Base-by-base conservation (phyloP, 2,329 filamentous ascomycete species). In the Neofusicoccum parvum region DNA sequence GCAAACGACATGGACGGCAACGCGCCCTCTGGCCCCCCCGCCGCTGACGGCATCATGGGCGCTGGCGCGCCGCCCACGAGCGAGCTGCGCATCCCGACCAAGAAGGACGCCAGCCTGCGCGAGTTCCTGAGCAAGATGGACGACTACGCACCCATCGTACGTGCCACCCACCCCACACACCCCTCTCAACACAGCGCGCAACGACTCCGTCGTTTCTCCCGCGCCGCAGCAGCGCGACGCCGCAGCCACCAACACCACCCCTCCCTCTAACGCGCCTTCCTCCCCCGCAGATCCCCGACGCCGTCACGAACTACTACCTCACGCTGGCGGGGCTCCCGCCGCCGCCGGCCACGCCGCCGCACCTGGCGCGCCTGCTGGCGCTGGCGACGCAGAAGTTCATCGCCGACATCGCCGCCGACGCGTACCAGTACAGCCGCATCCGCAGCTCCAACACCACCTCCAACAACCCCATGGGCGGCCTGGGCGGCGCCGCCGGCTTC, bases 351-450 rank as follows among this genome's bases (percentile, higher is more conserved):
- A 96, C 93, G 62, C 92, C 97, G 73, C 90, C 90, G 20, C 92
- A 94, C 66, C 90, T 99, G 34, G 92, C 94, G 23, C 92, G 94
- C 54, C 90, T 99, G 3, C 90, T 99, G 49, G 94, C 95, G 2
- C 90, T 99, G 9, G 95, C 95, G n/a, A 97, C 95, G 0, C 95
- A 99, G 76, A 99, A 99, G 77, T 99, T 99, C 83, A 92, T 99
- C 72, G 94, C 95, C 66, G 95, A 99, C 78, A 92, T 99, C 70
- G 95, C 95, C 1, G 94, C 95, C 65, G 95, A 99, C 78, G 93
- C 95, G 2, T 99, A 99, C 79, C 95, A 99, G 80, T 98, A 97
- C 84, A 93, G 91, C 67, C 92, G 94, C 62, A 98, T 99, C 74
- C 90, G 95, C 46, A 92, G 92, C n/a, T 94, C 92, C 23, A 96